A percentile compares a stretch with the other conserved stretches of the same genome.
Evolutionary conservation across 371 early-diverging fungal genomes (phyloP).

Genomic region (Paramicrosporidium saccamoebae): DNA sequence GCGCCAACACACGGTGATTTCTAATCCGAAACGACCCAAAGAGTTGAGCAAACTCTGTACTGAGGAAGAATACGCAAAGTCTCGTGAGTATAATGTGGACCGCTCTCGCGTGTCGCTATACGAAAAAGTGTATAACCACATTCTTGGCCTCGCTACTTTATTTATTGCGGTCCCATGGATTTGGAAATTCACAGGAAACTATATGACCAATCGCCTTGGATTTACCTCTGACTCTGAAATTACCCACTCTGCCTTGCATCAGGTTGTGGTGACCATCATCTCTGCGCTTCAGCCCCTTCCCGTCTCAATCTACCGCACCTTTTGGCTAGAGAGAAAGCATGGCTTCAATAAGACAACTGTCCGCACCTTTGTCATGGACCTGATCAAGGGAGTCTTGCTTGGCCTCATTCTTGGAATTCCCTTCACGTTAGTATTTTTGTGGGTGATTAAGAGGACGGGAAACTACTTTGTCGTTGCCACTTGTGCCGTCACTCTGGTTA

Average conservation of each 20-base stretch:
- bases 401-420: constrained; percentile 34
- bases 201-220: constrained; percentile 13
- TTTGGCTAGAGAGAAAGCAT: constrained; percentile 73
- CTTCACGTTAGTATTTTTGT: constrained; percentile 37
- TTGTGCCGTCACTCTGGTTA: constrained; percentile 46
- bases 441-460: constrained; percentile 47
- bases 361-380: constrained; percentile 39
- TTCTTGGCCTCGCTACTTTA: constrained; percentile 23
- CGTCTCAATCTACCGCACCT: constrained; percentile 48
- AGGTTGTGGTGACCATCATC: constrained; percentile 14
- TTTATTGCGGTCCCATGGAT: constrained; percentile 22
- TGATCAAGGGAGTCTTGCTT: constrained; percentile 29
- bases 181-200: constrained; percentile 23
- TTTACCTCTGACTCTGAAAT: constrained; percentile 40
- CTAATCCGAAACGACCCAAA: constrained; percentile 19
- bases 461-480: constrained; percentile 54
- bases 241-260: constrained; percentile 41
- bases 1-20: constrained; percentile 34
- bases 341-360: constrained; percentile 91
- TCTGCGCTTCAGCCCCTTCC: constrained; percentile 35
- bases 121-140: constrained; percentile 13
- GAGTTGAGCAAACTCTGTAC: constrained; percentile 22
- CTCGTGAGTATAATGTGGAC: constrained; percentile 52
- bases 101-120: constrained; percentile 45
- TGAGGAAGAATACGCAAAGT: constrained; percentile 34